Conservation (phyloP, 768 basidiomycete genomes). For the Boletus vermiculosoides region DNA sequence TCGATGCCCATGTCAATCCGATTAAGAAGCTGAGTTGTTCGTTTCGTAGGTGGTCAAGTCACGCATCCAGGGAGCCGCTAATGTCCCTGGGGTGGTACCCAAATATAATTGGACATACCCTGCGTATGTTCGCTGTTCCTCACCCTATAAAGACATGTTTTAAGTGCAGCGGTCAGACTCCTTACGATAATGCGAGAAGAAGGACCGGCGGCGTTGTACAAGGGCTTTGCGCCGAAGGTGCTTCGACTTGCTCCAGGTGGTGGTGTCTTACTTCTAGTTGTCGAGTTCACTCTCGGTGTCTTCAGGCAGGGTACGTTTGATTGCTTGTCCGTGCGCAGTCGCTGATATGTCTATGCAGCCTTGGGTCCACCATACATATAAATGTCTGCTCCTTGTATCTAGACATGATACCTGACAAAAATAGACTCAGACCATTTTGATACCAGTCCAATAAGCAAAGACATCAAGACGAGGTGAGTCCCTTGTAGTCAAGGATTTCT, state of each 20-base stretch:
- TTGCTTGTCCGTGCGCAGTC: background rate
- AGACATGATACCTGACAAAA: background rate
- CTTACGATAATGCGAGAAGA: conserved; percentile 83
- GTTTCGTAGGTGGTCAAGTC: conserved; percentile 84
- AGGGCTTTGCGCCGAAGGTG: conserved; percentile 95
- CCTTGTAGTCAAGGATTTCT: background rate
- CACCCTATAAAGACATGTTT: background rate
- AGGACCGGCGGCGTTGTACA: conserved; percentile 83
- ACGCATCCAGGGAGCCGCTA: conserved; percentile 79
- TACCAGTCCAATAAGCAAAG: background rate
- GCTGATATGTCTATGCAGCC: conserved; percentile 15
- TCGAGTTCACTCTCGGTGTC: conserved; percentile 76
- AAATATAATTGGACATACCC: conserved; percentile 98
- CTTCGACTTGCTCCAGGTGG: conserved; percentile 94
- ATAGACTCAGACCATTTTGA: background rate
- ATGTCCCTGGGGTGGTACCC: conserved; percentile 64
- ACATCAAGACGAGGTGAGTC: background rate
- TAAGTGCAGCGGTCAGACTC: conserved; percentile 39
- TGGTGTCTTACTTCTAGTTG: conserved; percentile 91
- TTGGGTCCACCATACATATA: conserved; percentile 36
- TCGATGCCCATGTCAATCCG: background rate
- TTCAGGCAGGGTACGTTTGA: conserved; percentile 63
- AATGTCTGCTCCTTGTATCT: background rate
- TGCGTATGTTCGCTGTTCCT: conserved; percentile 40
- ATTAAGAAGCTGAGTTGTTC: background rate